These are phyloP conservation scores for Chrysanthemum seticuspe DNA, from an alignment of 129 eudicot species.

Conservation along the genomic window DNA sequence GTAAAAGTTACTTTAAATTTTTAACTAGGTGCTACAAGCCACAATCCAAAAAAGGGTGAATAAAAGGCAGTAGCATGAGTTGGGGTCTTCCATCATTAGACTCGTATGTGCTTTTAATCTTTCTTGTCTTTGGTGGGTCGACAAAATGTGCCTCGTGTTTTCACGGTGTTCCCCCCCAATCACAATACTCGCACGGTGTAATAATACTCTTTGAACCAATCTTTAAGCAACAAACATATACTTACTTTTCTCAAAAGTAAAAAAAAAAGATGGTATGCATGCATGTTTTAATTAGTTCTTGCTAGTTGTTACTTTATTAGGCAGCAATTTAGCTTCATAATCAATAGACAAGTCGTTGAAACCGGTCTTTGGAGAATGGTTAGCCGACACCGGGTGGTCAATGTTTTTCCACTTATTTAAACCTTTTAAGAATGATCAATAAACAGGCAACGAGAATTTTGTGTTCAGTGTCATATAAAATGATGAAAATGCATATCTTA, in stretches of 20 bases:
- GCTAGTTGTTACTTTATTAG: not conserved
- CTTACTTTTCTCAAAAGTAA: not conserved
- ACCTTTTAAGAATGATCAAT: no score
- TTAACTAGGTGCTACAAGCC: not conserved
- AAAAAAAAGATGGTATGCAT: not conserved
- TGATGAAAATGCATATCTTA: no score
- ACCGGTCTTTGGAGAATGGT: no score
- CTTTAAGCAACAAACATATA: constrained; percentile 23
- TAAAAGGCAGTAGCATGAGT: constrained; percentile 20
- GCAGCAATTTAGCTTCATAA: not conserved
- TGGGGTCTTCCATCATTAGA: constrained; percentile 27
- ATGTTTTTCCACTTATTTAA: no score
- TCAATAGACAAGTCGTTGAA: no score
- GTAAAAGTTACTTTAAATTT: not conserved
- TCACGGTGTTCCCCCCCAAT: constrained; percentile 35
- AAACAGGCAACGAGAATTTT: no score
- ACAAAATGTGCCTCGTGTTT: constrained; percentile 41
- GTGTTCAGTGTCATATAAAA: no score
- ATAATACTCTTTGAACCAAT: constrained; percentile 24
- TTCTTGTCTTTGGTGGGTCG: constrained; percentile 35
- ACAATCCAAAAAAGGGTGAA: not conserved
- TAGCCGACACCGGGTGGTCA: no score
- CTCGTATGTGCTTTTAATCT: constrained; percentile 31
- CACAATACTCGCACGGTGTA: constrained; percentile 30
- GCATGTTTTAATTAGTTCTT: not conserved